phyloP scores from a whole-genome alignment of 2,329 filamentous ascomycete species.

The Aspergillus amoenus region DNA sequence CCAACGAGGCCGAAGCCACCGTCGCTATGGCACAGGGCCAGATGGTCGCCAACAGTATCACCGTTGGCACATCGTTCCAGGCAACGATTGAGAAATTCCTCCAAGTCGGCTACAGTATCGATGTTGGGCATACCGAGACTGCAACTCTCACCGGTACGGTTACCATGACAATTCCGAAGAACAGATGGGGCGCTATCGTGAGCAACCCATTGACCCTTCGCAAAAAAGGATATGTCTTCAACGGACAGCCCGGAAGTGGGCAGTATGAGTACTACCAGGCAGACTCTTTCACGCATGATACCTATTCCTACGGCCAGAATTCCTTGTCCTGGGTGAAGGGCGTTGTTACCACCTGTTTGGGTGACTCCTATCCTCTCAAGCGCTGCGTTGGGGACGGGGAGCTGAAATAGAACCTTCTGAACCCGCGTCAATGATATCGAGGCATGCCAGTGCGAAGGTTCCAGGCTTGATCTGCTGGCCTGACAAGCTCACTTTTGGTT shows the following conservation, averaged over 20 bases:
- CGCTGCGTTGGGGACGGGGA: constrained; percentile 14
- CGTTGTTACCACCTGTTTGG: constrained; percentile 19
- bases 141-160: constrained; percentile 18
- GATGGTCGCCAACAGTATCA: constrained; percentile 17
- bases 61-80: constrained; percentile 7
- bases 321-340: constrained; percentile 18
- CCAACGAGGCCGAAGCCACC: constrained; percentile 17
- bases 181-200: constrained; percentile 18
- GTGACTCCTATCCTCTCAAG: constrained; percentile 15
- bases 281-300: constrained; percentile 13
- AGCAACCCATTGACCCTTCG: constrained; percentile 19
- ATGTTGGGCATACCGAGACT: constrained; percentile 11
- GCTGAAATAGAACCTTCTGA: constrained; percentile 7
- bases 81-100: constrained; percentile 13
- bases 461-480: no score
- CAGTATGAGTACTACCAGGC: constrained; percentile 18
- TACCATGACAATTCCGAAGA: constrained; percentile 19
- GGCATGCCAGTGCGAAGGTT: rapidly evolving
- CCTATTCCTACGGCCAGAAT: constrained; percentile 5
- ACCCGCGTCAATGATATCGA: no score
- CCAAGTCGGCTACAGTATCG: neutral
- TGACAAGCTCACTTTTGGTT: no score
- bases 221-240: constrained; percentile 18
- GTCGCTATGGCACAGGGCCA: constrained; percentile 15
- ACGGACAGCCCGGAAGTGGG: constrained; percentile 13